Evolutionary conservation across 495 filamentous ascomycete genomes (phyloP), one percentile per base, ranked within the genome.

Genomic region (Neurospora discreta): DNA sequence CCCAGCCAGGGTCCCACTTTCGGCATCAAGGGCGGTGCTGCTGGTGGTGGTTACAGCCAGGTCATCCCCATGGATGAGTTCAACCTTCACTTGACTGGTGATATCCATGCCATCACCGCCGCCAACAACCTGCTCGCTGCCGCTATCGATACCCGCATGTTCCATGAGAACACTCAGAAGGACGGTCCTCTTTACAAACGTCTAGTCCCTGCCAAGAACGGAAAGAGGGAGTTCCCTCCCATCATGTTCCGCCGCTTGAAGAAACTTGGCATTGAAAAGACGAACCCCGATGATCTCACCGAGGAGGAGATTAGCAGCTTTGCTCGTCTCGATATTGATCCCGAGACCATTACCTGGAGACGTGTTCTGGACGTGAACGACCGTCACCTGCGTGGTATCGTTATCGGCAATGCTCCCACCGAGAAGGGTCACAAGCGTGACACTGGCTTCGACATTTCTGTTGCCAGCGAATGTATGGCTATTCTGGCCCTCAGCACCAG

Each of bases 11-110:
- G 95, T 11, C 95, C 95, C 69, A 99, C 95, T 0, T 99, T 99
- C 78, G 95, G 95, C 77, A 98, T 99, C 85, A 99, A 99, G 84
- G 95, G 95, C 60, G 95, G 95, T 74, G 95, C 95, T 69, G 95
- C 95, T 71, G 95, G 95, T 77, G 95, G 95, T 75, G 95, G 95
- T 18, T 99, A 97, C 85, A 96, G 93, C 80, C 95, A 99, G 81
- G 95, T 98, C 77, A 98, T 99, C 75, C 95, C 95, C 69, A 99
- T 99, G 95, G 95, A 99, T 74, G 95, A 99, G 80, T 99, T 99
- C 86, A 99, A 99, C 79, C 85, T 99, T 73, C 95, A 99, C 79
- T 83, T 99, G 79, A 99, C 95, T 52, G 95, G 95, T 75, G 95
- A 99, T 79, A 98, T 99, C 73, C 95, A 99, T 79, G 95, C 95